Percentiles rank a stretch among this genome's conserved stretches.
Conservation (phyloP, 768 basidiomycete genomes). For the Mycena amicta region DNA sequence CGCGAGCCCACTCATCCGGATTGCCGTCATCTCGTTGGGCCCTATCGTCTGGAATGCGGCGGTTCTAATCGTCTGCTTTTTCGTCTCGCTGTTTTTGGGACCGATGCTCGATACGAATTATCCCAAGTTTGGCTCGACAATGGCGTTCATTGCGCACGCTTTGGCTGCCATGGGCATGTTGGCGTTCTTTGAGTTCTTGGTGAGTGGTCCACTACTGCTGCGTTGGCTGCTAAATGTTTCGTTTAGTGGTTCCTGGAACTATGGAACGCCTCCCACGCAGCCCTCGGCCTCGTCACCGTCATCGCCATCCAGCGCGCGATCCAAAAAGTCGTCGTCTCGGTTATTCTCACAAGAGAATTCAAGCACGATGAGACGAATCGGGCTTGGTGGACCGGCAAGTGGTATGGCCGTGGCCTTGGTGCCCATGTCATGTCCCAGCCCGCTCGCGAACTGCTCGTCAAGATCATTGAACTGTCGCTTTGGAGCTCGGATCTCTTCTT, state of each 20-base stretch:
- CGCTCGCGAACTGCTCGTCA: slow-evolving; percentile 95
- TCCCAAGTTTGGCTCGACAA: slow-evolving; percentile 87
- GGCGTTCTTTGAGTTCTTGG: slow-evolving; percentile 95
- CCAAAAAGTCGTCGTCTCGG: slow-evolving; percentile 91
- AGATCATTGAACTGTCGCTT: slow-evolving; percentile 93
- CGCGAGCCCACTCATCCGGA: slow-evolving; percentile 89
- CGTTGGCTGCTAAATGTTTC: slow-evolving; percentile 21
- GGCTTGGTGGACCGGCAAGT: slow-evolving; percentile 98
- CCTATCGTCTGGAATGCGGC: slow-evolving; percentile 96
- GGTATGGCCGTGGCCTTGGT: slow-evolving; percentile 95
- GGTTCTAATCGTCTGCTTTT: slow-evolving; percentile 79
- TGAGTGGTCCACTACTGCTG: slow-evolving; percentile 46
- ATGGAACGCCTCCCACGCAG: slow-evolving; percentile 91
- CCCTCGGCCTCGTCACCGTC: slow-evolving; percentile 89
- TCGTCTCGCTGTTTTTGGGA: slow-evolving; percentile 89
- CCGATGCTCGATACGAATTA: slow-evolving; percentile 84
- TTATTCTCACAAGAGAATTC: slow-evolving; percentile 96
- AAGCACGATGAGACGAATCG: slow-evolving; percentile 99
- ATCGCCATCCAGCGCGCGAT: slow-evolving; percentile 92
- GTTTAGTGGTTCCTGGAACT: slow-evolving; percentile 89
- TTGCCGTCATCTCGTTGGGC: slow-evolving; percentile 90
- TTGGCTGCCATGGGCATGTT: slow-evolving; percentile 85
- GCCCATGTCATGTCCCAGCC: slow-evolving; percentile 93
- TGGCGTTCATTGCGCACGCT: slow-evolving; percentile 88
- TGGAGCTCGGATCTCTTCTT: slow-evolving; percentile 95